Evolutionary conservation across 345 rosid species (phyloP).

Genomic region (Aquilaria yunnanensis): DNA sequence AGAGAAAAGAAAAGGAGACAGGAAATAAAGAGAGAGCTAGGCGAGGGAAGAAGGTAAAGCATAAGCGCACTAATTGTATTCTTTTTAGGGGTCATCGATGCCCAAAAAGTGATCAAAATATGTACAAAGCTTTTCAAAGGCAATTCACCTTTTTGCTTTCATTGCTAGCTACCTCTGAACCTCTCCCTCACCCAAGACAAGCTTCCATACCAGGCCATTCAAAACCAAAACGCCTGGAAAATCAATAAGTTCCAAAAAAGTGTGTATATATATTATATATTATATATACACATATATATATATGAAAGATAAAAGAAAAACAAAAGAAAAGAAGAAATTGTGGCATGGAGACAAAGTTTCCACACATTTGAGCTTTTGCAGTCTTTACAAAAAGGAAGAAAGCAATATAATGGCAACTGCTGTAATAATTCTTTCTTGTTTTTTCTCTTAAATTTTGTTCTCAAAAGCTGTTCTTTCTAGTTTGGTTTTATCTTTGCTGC

Average conservation of each 20-base stretch:
- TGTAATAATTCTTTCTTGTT: slow-evolving; percentile 4
- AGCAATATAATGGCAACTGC: slow-evolving; percentile 2
- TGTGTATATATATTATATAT: no score
- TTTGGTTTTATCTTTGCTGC: slow-evolving; percentile 19
- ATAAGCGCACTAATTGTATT: slow-evolving; percentile 30
- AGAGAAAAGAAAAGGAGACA: slow-evolving; percentile 8
- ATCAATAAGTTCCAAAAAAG: no score
- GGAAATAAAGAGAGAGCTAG: background rate
- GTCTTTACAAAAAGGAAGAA: slow-evolving; percentile 28
- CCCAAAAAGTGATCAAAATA: slow-evolving; percentile 30
- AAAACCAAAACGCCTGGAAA: no score
- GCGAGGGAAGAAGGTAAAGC: slow-evolving; percentile 7
- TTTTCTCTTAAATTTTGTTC: no score
- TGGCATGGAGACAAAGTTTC: slow-evolving; percentile 58
- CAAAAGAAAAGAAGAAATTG: slow-evolving; percentile 12
- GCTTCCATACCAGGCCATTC: slow-evolving; percentile 24
- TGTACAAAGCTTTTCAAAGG: slow-evolving; percentile 30
- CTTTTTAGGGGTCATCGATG: slow-evolving; percentile 39
- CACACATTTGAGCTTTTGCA: slow-evolving; percentile 32
- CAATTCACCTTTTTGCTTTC: slow-evolving; percentile 25
- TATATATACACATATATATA: no score
- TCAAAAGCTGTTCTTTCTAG: slow-evolving; percentile 27
- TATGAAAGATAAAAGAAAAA: background rate
- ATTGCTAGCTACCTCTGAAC: slow-evolving; percentile 2
- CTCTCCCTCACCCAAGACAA: slow-evolving; percentile 22